A percentile compares a stretch with the other conserved stretches of the same genome.
Conservation (phyloP, 164 flowering plant genomes). For the Houttuynia cordata region DNA sequence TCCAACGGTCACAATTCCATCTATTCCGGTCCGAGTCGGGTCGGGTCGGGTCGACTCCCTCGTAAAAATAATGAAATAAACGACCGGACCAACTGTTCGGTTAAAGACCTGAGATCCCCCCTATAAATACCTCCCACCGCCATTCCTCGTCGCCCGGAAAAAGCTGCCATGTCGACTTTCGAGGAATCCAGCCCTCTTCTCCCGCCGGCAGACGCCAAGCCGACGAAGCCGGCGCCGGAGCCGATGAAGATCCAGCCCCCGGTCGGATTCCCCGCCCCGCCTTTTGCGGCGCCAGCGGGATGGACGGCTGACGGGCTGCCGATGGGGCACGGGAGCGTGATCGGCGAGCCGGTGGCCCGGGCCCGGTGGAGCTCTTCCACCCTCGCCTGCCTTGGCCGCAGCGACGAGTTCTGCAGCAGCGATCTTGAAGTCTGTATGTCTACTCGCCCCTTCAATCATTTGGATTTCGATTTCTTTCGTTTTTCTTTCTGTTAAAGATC, state of each 20-base stretch:
- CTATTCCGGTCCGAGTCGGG: no score
- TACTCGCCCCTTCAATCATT: background rate
- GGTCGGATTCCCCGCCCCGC: background rate
- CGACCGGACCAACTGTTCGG: no score
- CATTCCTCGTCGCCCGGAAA: background rate
- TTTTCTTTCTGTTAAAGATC: no score
- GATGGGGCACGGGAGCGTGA: slow-evolving; percentile 48
- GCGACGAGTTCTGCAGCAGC: slow-evolving; percentile 88
- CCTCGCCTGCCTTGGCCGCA: slow-evolving; percentile 65
- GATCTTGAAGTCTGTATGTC: slow-evolving; percentile 98
- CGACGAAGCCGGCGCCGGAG: slow-evolving; percentile 2
- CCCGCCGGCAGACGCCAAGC: background rate
- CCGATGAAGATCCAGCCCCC: background rate
- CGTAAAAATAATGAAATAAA: no score
- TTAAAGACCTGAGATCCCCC: background rate
- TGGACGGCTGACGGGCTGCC: slow-evolving; percentile 83
- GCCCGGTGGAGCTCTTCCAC: slow-evolving; percentile 63
- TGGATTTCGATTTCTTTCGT: background rate
- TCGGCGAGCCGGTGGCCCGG: slow-evolving; percentile 56
- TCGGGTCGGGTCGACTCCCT: no score
- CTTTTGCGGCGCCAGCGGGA: slow-evolving; percentile 5
- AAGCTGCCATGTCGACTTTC: slow-evolving; percentile 27
- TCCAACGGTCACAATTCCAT: no score
- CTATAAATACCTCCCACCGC: background rate
- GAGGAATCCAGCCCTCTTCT: slow-evolving; percentile 50